A percentile compares a stretch with the other conserved stretches of the same genome.
Conservation (phyloP, 371 early-diverging fungal species). For the Rhizopus microsporus region DNA sequence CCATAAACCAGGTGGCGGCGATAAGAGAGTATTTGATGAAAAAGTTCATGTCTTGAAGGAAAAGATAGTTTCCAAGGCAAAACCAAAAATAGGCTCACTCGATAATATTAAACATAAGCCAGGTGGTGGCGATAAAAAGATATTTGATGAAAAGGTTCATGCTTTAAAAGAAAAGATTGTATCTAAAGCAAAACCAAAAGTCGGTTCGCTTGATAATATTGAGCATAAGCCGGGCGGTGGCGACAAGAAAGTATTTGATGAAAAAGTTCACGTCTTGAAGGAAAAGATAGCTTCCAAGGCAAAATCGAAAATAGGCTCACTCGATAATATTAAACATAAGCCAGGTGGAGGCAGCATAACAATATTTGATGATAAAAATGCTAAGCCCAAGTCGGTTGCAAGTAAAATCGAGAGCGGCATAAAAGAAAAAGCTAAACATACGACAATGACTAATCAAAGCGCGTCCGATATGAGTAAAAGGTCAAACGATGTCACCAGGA, state of each 20-base stretch:
- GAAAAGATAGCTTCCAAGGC: slow-evolving; percentile 15
- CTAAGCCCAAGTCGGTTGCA: background rate
- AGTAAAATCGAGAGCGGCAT: background rate
- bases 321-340: slow-evolving; percentile 29
- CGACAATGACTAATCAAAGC: no score
- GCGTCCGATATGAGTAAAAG: no score
- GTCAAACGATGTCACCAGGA: no score
- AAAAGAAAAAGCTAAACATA: background rate
- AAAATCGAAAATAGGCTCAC: slow-evolving; percentile 19
- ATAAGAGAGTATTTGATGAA: slow-evolving; percentile 4
- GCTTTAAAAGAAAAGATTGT: slow-evolving; percentile 4
- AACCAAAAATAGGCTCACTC: slow-evolving; percentile 15
- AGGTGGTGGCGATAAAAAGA: slow-evolving; percentile 12
- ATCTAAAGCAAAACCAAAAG: slow-evolving; percentile 14
- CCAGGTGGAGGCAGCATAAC: slow-evolving; percentile 14
- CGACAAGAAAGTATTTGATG: slow-evolving; percentile 17
- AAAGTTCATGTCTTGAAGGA: background rate
- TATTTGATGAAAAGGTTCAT: slow-evolving; percentile 20
- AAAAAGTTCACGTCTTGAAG: slow-evolving; percentile 6
- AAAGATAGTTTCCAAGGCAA: slow-evolving; percentile 7
- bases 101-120: slow-evolving; percentile 32
- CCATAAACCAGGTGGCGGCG: slow-evolving; percentile 16
- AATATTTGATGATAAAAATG: slow-evolving; percentile 17
- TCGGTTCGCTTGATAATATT: slow-evolving; percentile 24
- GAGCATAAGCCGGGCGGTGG: slow-evolving; percentile 25